These are phyloP conservation scores for Nicotiana undulata DNA, from an alignment of 257 asterid genomes.

Conservation along the genomic window DNA sequence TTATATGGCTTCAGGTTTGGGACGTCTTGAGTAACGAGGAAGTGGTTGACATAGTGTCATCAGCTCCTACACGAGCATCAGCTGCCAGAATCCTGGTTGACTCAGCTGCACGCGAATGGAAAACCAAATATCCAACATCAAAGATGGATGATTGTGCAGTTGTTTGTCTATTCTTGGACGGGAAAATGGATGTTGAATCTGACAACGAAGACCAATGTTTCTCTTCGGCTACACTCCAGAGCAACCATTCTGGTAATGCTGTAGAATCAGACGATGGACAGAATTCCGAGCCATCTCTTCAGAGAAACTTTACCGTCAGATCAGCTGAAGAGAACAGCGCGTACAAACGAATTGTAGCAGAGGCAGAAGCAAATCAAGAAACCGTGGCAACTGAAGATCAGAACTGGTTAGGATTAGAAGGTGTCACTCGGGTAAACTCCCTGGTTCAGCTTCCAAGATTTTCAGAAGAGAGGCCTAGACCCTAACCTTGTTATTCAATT, in stretches of 20 bases:
- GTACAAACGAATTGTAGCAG: conserved; percentile 29
- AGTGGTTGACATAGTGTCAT: conserved; percentile 76
- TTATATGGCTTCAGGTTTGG: conserved; percentile 64
- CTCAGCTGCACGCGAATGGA: conserved; percentile 90
- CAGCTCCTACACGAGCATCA: conserved; percentile 68
- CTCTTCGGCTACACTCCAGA: conserved; percentile 68
- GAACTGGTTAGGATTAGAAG: conserved; percentile 94
- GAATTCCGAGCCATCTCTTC: conserved; percentile 62
- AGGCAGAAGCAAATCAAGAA: conserved; percentile 24
- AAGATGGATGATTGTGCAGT: conserved; percentile 99
- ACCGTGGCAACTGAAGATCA: conserved; percentile 39
- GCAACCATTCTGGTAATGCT: conserved; percentile 68
- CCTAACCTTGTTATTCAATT: conserved; percentile 26
- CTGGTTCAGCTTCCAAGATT: conserved; percentile 94
- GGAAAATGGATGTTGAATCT: conserved; percentile 86
- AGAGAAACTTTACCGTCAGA: conserved; percentile 71
- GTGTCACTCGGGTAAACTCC: conserved; percentile 93
- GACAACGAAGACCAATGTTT: conserved; percentile 76
- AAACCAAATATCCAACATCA: conserved; percentile 83
- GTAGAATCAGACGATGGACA: conserved; percentile 83
- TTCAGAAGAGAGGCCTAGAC: conserved; percentile 64
- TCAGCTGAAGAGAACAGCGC: conserved; percentile 55
- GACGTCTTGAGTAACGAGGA: conserved; percentile 93
- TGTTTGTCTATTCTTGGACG: conserved; percentile 74
- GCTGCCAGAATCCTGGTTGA: conserved; percentile 79